phyloP scores from a whole-genome alignment of 257 asterid species.

The Primulina eburnea region DNA sequence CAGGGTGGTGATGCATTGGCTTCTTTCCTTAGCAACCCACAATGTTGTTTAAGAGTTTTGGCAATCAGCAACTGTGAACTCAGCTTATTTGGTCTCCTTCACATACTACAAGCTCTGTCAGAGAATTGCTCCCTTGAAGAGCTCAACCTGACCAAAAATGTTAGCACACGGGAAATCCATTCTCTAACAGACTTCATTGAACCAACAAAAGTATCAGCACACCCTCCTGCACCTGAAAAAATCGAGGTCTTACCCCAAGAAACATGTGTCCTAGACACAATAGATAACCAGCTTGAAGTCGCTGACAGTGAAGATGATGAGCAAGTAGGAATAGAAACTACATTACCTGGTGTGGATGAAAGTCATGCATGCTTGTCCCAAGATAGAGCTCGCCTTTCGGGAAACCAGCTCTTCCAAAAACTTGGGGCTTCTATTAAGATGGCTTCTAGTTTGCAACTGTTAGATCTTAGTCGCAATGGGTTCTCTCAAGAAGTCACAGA shows the following conservation, averaged over 20 bases:
- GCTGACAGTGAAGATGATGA: constrained; percentile 87
- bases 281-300: constrained; percentile 50
- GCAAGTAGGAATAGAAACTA: constrained; percentile 25
- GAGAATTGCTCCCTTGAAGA: constrained; percentile 59
- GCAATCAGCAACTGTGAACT: constrained; percentile 66
- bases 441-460: constrained; percentile 42
- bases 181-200: constrained; percentile 22
- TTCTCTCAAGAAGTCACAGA: constrained; percentile 43
- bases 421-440: constrained; percentile 41
- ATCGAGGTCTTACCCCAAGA: constrained; percentile 27
- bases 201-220: constrained; percentile 16
- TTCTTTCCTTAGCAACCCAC: constrained; percentile 53
- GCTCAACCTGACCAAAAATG: constrained; percentile 81
- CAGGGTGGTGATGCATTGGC: constrained; percentile 77
- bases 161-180: constrained; percentile 34
- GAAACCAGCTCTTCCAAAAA: constrained; percentile 37
- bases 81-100: constrained; percentile 51
- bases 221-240: constrained; percentile 19
- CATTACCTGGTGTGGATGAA: constrained; percentile 26
- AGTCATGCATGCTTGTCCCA: constrained; percentile 17
- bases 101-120: constrained; percentile 55
- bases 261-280: constrained; percentile 20
- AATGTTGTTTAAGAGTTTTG: constrained; percentile 57
- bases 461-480: constrained; percentile 72
- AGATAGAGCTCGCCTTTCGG: constrained; percentile 22